phyloP scores from a whole-genome alignment of 768 basidiomycete species.

The Amanita exitialis region DNA sequence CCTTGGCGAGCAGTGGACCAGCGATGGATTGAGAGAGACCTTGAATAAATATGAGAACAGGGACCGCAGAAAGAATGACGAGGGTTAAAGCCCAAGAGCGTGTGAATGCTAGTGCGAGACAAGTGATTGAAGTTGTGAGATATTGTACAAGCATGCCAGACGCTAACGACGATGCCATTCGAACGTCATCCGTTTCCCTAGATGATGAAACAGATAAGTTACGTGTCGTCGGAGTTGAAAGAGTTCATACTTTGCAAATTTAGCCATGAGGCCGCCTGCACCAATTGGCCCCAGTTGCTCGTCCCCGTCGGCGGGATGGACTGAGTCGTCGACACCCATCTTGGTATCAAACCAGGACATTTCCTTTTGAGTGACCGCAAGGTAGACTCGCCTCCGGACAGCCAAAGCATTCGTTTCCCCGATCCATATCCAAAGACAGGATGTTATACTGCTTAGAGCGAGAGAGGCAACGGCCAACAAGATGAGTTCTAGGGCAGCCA shows the following conservation, averaged over 20 bases:
- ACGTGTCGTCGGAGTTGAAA: neutral
- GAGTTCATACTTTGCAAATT: slow-evolving; percentile 63
- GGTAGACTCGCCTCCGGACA: slow-evolving; percentile 60
- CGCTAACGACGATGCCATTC: slow-evolving; percentile 73
- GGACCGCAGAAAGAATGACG: slow-evolving; percentile 87
- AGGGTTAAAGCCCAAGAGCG: slow-evolving; percentile 80
- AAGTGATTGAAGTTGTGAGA: slow-evolving; percentile 67
- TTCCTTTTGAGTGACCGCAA: slow-evolving; percentile 53
- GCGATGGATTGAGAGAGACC: slow-evolving; percentile 62
- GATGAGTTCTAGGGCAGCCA: slow-evolving; percentile 56
- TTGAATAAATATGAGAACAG: slow-evolving; percentile 70
- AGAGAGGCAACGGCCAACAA: slow-evolving; percentile 59
- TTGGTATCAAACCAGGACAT: slow-evolving; percentile 91
- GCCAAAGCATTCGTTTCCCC: slow-evolving; percentile 73
- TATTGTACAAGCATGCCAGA: slow-evolving; percentile 75
- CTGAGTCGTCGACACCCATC: slow-evolving; percentile 47
- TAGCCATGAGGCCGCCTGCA: slow-evolving; percentile 88
- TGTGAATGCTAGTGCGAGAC: slow-evolving; percentile 72
- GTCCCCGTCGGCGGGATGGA: slow-evolving; percentile 24
- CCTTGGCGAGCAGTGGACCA: slow-evolving; percentile 53
- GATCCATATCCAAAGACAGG: slow-evolving; percentile 77
- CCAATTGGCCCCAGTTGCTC: slow-evolving; percentile 43
- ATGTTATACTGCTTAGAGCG: slow-evolving; percentile 63
- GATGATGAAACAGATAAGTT: neutral
- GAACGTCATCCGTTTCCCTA: slow-evolving; percentile 93